Conservation (phyloP, 2,329 filamentous ascomycete genomes). For the Cadophora luteo-olivacea region DNA sequence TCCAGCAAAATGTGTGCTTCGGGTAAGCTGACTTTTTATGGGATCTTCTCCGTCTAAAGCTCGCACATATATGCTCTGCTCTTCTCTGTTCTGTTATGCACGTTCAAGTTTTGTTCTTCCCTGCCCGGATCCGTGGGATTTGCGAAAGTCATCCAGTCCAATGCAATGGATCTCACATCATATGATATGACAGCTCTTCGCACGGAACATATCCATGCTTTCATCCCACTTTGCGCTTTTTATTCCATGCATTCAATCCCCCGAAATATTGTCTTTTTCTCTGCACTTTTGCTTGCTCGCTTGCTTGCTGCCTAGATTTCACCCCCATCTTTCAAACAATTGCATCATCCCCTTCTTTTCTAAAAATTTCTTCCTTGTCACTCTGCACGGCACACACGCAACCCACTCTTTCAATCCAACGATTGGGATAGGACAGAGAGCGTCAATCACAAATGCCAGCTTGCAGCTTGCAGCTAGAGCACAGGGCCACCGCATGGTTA, state of each 20-base stretch:
- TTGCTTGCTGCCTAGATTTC: neutral
- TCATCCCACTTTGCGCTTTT: neutral
- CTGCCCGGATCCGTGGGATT: neutral
- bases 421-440: neutral
- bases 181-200: neutral
- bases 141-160: neutral
- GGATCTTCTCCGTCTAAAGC: neutral
- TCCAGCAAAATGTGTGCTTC: conserved; percentile 72
- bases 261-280: too few species aligned
- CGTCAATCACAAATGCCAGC: neutral
- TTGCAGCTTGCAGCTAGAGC: neutral
- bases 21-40: conserved; percentile 50
- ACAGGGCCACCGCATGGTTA: neutral
- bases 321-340: neutral
- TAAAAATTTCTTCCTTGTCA: neutral
- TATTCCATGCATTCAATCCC: neutral
- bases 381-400: neutral
- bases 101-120: too few species aligned
- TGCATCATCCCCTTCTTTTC: neutral
- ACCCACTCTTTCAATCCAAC: neutral
- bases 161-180: neutral
- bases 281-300: too few species aligned
- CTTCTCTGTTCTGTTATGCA: neutral
- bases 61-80: neutral
- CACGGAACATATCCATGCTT: neutral